Base-by-base conservation (phyloP, 768 basidiomycete species). In the Lentinula boryana region DNA sequence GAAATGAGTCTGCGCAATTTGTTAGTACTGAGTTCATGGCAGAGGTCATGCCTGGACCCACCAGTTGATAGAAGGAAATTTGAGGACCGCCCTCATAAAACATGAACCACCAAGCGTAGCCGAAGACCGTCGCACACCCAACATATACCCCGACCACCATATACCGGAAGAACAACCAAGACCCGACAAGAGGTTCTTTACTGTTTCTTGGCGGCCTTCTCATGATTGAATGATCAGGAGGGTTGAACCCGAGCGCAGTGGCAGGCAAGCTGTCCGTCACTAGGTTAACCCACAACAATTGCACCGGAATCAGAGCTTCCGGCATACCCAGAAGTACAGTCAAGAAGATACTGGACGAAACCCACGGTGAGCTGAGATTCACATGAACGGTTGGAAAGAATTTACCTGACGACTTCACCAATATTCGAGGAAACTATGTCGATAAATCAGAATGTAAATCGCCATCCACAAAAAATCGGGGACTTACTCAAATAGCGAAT, bases 51-150 rank as follows among this genome's bases (percentile, higher is more conserved):
- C 38, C 54, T 16, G 31, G 31, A 81, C 91, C 69, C 67, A 97
- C 95, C 63, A 99, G 78, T 74, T 99, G 93, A 68, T 92, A 79
- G 80, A 91, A 98, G 3, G 91, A 81, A 68, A 99, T 98, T 69
- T 95, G 93, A 4, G 96, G 96, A 1, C 96, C 96, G 50, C 83
- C 89, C 15, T 81, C 68, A 72, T 98, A 98, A 73, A 87, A 90
- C 68, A 96, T 78, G 78, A 99, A 99, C 96, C 96, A 98, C 96
- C 96, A 99, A 0, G 94, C 96, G 69, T 99, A 99, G 52, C 95
- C 96, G 66, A 90, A 93, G 27, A 99, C 96, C 27, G 96, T 98
- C 4, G 94, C 95, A 59, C 85, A 84, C 33, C 96, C 96, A 57
- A 99, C 96, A 68, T 98, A 99, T 55, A 83, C 81, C 10, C 96